A percentile compares a stretch with the other conserved stretches of the same genome.
Evolutionary conservation across 257 asterid genomes (phyloP).

Genomic region (Parsonsia alboflavescens): DNA sequence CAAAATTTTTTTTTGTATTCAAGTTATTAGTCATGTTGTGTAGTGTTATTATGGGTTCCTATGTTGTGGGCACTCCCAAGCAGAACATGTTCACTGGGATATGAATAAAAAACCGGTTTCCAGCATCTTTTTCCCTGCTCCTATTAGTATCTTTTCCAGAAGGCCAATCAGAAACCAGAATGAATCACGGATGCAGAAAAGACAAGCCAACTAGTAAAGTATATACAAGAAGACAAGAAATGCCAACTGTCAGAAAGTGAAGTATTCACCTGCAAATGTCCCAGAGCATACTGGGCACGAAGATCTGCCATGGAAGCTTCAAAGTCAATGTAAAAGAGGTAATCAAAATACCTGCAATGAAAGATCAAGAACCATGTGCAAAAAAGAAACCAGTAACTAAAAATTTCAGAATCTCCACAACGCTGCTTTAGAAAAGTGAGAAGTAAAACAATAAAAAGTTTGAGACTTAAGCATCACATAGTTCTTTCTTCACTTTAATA

Average conservation of each 20-base stretch:
- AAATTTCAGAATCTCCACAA: background rate
- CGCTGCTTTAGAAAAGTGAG: background rate
- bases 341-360: conserved; percentile 82
- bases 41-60: too few relatives aligned
- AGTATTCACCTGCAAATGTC: conserved; percentile 22
- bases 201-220: background rate
- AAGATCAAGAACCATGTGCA: background rate
- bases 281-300: conserved; percentile 73
- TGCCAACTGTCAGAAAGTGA: background rate
- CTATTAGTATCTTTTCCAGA: too few relatives aligned
- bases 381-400: background rate
- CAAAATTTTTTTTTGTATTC: too few relatives aligned
- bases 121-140: too few relatives aligned
- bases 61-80: too few relatives aligned
- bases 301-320: conserved; percentile 97
- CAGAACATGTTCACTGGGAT: too few relatives aligned
- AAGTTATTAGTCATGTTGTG: too few relatives aligned
- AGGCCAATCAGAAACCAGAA: background rate
- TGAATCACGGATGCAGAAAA: background rate
- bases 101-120: too few relatives aligned
- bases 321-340: conserved; percentile 86
- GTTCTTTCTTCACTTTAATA: background rate
- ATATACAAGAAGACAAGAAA: background rate
- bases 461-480: background rate
- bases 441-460: background rate